Conservation (phyloP, 2,329 filamentous ascomycete species). For the Cadophora sp. region DNA sequence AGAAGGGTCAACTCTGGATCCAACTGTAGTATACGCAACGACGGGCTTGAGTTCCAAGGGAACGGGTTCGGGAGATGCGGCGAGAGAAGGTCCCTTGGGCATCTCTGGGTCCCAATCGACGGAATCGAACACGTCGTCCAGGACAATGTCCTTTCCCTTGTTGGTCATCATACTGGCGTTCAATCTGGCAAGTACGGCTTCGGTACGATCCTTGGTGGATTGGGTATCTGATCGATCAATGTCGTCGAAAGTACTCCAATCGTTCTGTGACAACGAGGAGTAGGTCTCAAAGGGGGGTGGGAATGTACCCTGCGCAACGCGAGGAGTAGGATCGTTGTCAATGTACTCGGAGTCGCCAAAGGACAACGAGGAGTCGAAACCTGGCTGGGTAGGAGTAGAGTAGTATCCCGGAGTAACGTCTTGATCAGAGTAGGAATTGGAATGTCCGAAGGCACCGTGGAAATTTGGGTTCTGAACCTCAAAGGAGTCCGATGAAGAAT, state of each 20-base stretch:
- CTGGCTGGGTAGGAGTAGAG: constrained; percentile 14
- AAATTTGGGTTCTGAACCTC: constrained; percentile 1
- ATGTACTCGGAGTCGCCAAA: neutral
- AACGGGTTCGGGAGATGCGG: constrained; percentile 43
- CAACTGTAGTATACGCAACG: constrained; percentile 46
- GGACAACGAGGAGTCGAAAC: neutral
- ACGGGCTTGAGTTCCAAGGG: constrained; percentile 40
- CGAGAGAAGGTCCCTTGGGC: constrained; percentile 30
- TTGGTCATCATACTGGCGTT: constrained; percentile 4
- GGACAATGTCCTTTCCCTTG: constrained; percentile 4
- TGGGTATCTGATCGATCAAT: constrained; percentile 16
- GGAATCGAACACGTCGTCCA: constrained; percentile 42
- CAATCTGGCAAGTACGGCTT: constrained; percentile 11
- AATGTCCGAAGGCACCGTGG: neutral
- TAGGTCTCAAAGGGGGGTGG: neutral
- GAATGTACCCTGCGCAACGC: constrained; percentile 11
- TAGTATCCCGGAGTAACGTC: neutral
- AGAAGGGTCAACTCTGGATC: constrained; percentile 45
- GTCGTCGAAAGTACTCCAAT: constrained; percentile 10
- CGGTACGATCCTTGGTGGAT: constrained; percentile 14
- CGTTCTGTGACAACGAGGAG: neutral
- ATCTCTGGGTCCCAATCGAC: constrained; percentile 44
- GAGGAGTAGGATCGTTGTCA: constrained; percentile 18
- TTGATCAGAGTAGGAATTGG: neutral
- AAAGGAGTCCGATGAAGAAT: neutral